A percentile compares a stretch with the other conserved stretches of the same genome.
These are phyloP conservation scores for Withania somnifera DNA, from an alignment of 305 asterid species.

Conservation along the genomic window DNA sequence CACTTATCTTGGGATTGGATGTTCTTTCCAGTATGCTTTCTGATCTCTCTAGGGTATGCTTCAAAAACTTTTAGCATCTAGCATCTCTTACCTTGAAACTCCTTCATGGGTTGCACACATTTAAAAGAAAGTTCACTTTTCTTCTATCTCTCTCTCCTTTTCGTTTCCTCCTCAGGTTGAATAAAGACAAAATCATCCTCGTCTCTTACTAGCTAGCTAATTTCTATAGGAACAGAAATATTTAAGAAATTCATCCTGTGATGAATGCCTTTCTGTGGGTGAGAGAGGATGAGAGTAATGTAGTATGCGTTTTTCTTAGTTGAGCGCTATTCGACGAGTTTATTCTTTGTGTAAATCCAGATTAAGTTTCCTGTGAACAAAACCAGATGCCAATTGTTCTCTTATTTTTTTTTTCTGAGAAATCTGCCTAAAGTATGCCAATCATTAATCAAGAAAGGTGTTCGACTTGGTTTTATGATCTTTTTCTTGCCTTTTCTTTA, in stretches of 20 bases:
- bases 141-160: not conserved
- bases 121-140: not conserved
- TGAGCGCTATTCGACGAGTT: not conserved
- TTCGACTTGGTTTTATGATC: not conserved
- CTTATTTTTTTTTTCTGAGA: not conserved
- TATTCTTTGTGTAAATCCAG: not conserved
- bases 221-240: not conserved
- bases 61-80: not conserved
- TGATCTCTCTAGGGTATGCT: slow-evolving; percentile 56
- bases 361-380: not conserved
- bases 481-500: not conserved
- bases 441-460: not conserved
- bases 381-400: not conserved
- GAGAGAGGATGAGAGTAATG: not conserved
- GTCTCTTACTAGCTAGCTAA: not conserved
- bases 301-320: not conserved
- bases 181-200: not conserved
- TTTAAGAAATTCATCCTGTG: not conserved
- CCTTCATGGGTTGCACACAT: not conserved
- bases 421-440: not conserved
- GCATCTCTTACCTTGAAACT: slow-evolving; percentile 2
- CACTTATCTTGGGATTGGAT: slow-evolving; percentile 67
- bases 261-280: not conserved
- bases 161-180: not conserved
- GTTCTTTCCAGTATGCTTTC: slow-evolving; percentile 55